Percentiles rank a stretch among this genome's conserved stretches.
phyloP scores from a whole-genome alignment of 805 yeast genomes.

The Cyberlindnera mississippiensis region DNA sequence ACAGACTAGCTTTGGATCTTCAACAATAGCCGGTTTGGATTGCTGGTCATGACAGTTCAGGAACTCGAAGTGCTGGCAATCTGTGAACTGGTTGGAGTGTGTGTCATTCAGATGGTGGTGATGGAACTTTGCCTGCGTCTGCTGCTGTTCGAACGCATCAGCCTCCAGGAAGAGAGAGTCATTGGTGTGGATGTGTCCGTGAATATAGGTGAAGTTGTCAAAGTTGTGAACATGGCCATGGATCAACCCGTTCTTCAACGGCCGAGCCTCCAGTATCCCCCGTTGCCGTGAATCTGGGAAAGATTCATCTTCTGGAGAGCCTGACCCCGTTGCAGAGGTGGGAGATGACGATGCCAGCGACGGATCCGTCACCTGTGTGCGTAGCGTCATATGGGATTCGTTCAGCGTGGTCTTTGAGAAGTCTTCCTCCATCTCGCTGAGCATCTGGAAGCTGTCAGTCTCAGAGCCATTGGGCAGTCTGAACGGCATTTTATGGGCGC shows the following conservation, averaged over 20 bases:
- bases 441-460: neutral
- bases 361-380: neutral
- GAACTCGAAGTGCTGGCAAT: slow-evolving; percentile 40
- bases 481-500: neutral
- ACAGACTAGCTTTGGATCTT: slow-evolving; percentile 18
- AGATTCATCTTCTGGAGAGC: neutral
- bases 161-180: slow-evolving; percentile 10
- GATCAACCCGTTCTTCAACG: slow-evolving; percentile 40
- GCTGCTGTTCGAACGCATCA: neutral
- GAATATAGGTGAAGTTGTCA: slow-evolving; percentile 57
- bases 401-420: slow-evolving; percentile 12
- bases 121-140: neutral
- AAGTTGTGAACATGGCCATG: slow-evolving; percentile 68
- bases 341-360: neutral
- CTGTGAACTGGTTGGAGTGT: slow-evolving; percentile 25
- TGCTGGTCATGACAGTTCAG: slow-evolving; percentile 34
- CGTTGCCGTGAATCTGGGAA: neutral
- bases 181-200: slow-evolving; percentile 59
- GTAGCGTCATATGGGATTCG: neutral
- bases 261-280: neutral
- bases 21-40: slow-evolving; percentile 14
- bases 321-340: neutral
- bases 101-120: slow-evolving; percentile 23
- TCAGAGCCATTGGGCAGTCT: slow-evolving; percentile 1
- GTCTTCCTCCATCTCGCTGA: slow-evolving; percentile 11